Base-by-base conservation (phyloP, 176 grass and related monocot species). In the Triticum urartu region DNA sequence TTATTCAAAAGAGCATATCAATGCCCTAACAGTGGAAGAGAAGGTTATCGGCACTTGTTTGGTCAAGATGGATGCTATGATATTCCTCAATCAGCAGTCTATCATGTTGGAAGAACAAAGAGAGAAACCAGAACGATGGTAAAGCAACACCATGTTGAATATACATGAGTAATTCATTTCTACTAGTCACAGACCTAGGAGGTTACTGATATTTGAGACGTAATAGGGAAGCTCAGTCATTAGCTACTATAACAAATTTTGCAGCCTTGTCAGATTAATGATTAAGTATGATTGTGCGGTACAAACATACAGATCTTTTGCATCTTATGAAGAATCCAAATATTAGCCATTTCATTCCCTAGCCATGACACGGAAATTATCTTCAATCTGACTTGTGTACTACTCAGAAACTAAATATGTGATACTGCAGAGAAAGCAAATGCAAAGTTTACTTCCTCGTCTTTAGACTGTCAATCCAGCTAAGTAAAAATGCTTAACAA, bases 101-200 rank as follows among this genome's bases (percentile, higher is more conserved):
- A 87, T 13, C 50, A 79, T 84, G n/a, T 43, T 32, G 69, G 2
- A 71, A 50, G 4, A 64, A 84, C 42, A 84, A 9, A 78, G 25
- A 63, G 9, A 83, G 40, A 71, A 70, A 77, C 28, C 9, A 64
- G 9, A 72, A 79, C 8, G 13, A 78, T 68, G 38, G 47, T 78
- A 83, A 69, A 50, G 63, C 48, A 71, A 79, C 14, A 20, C 50
- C 22, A 70, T 61, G 33, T 72, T 59, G 33, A 36, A 72, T 83
- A 70, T 22, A 54, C 0, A 33, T 13, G 68, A 12, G 17, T 50
- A 36, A 52, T 82, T 69, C 4, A 3, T 81, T 28, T 43, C 50
- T 66, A 47, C 6, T 63, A 68, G 9, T 20, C 14, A 32, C 64
- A 67, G 32, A 81, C 1, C 63, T 81, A 82, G 11, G 35, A 36